Conservation (phyloP, 2,329 filamentous ascomycete genomes). For the Nigrospora oryzae region DNA sequence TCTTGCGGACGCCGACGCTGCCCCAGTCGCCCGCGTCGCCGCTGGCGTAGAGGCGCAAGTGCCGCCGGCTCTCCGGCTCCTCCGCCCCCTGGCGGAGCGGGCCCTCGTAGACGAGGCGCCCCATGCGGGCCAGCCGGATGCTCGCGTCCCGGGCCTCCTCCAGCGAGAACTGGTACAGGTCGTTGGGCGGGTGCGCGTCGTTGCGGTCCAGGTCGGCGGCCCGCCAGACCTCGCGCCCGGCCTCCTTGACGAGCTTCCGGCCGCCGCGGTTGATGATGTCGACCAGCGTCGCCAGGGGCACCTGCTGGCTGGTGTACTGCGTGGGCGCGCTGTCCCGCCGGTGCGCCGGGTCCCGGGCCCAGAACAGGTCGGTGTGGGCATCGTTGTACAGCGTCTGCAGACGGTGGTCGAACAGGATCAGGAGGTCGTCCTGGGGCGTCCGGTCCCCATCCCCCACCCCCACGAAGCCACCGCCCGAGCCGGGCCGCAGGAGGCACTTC, state of each 20-base stretch:
- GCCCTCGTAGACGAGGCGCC: conserved; percentile 16
- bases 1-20: conserved; percentile 10
- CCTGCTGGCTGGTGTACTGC: conserved; percentile 1
- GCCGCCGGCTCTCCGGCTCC: neutral
- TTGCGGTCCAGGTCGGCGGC: neutral
- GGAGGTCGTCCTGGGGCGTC: conserved; percentile 13
- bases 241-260: neutral
- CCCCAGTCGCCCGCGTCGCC: neutral
- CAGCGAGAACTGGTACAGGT: conserved; percentile 17
- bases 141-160: conserved; percentile 12
- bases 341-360: neutral
- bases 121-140: conserved; percentile 7
- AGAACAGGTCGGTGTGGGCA: conserved; percentile 1
- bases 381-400: conserved; percentile 16
- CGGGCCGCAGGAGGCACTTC: conserved; percentile 15
- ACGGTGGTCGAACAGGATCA: conserved; percentile 17
- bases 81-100: neutral
- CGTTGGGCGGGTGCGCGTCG: conserved; percentile 13
- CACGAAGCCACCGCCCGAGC: conserved; percentile 2
- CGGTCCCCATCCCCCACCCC: conserved; percentile 1
- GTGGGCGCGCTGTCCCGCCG: neutral
- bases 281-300: conserved; percentile 6
- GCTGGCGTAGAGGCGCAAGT: neutral
- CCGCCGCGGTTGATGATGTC: conserved; percentile 5
- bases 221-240: neutral